Percentiles rank a stretch among this genome's conserved stretches.
These are phyloP conservation scores for Phalaenopsis hybrid DNA, from an alignment of 116 monocot species.

Conservation along the genomic window DNA sequence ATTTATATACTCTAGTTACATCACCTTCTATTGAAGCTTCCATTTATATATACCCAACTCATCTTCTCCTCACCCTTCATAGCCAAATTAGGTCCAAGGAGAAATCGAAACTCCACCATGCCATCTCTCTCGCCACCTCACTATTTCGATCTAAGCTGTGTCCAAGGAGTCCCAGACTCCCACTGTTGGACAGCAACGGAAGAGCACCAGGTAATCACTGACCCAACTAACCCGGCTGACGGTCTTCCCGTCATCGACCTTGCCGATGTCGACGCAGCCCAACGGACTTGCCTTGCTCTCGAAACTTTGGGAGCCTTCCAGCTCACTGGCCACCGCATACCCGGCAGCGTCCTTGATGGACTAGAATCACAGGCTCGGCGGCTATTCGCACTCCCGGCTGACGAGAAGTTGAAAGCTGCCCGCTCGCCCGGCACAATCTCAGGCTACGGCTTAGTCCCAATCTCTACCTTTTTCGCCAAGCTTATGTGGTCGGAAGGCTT, in stretches of 20 bases:
- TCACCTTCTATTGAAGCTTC: too few relatives aligned
- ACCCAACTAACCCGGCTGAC: slow-evolving; percentile 16
- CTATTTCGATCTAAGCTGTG: slow-evolving; percentile 25
- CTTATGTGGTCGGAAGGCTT: slow-evolving; percentile 65
- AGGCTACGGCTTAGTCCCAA: slow-evolving; percentile 42
- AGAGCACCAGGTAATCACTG: slow-evolving; percentile 21
- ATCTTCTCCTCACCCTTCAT: not conserved
- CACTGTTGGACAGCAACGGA: slow-evolving; percentile 23
- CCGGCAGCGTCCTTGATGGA: too few relatives aligned
- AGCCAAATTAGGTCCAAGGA: not conserved
- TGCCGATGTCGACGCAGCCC: too few relatives aligned
- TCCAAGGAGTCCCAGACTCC: slow-evolving; percentile 25
- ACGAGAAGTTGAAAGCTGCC: too few relatives aligned
- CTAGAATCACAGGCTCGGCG: too few relatives aligned
- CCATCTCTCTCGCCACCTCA: slow-evolving; percentile 15
- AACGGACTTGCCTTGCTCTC: too few relatives aligned
- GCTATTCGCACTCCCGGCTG: too few relatives aligned
- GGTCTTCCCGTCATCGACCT: too few relatives aligned
- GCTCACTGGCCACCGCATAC: too few relatives aligned
- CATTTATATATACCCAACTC: too few relatives aligned
- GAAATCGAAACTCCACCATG: slow-evolving; percentile 13
- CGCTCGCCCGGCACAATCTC: slow-evolving; percentile 11
- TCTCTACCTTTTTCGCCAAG: slow-evolving; percentile 47
- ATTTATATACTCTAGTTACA: too few relatives aligned
- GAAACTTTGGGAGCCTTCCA: too few relatives aligned